Conservation (phyloP, 2,329 filamentous ascomycete genomes). For the Aspergillus eucalypticola region DNA sequence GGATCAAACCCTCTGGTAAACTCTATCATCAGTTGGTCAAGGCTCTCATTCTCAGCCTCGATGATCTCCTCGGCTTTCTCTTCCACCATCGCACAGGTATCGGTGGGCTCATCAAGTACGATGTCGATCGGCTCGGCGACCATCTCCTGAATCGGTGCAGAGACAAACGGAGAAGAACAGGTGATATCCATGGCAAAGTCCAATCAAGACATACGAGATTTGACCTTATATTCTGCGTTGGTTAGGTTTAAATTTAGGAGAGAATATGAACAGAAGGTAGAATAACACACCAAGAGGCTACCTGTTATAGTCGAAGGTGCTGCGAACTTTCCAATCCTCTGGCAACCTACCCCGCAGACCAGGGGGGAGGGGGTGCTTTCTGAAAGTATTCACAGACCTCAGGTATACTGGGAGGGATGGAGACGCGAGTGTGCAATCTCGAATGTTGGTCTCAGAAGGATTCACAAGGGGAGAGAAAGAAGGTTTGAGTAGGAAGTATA, state of each 20-base stretch:
- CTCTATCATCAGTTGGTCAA: conserved; percentile 16
- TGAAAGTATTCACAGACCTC: no score
- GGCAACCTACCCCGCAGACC: neutral
- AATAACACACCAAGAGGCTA: neutral
- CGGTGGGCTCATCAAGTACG: conserved; percentile 7
- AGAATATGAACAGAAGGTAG: neutral
- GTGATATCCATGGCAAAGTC: conserved; percentile 2
- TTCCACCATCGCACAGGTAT: conserved; percentile 10
- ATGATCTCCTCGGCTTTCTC: conserved; percentile 14
- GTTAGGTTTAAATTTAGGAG: no score
- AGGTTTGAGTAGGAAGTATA: neutral
- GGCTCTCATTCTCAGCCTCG: conserved; percentile 14
- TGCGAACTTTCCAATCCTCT: neutral
- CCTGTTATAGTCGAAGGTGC: neutral
- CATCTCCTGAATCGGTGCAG: neutral
- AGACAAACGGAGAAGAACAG: neutral
- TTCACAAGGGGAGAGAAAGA: neutral
- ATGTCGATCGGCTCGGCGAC: conserved; percentile 11
- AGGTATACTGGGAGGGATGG: neutral
- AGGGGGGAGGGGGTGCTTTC: neutral
- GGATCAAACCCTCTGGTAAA: conserved; percentile 26
- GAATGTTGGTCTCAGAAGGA: neutral
- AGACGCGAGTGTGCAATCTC: neutral
- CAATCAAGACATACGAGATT: neutral
- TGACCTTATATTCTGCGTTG: neutral